Evolutionary conservation across 169 alveolate species (phyloP).

Genomic region (Eimeria necatrix): DNA sequence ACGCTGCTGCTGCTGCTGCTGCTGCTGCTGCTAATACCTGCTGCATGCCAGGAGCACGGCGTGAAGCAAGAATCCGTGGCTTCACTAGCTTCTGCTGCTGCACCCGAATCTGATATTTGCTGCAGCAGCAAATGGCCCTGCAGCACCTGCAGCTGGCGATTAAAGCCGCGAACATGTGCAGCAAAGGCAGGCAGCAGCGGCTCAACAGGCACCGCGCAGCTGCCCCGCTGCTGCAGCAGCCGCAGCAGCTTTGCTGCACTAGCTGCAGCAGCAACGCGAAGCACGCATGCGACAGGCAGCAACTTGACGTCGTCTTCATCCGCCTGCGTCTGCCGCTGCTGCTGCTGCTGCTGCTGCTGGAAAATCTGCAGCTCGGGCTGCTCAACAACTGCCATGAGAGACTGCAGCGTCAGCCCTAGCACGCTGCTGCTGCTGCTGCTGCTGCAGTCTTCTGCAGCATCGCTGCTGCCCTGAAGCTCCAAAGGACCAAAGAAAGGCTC

Average conservation of each 20-base stretch:
- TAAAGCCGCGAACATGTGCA: not conserved
- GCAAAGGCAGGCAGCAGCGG: slow-evolving; percentile 72
- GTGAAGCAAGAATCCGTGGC: not conserved
- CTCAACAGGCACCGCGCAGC: slow-evolving; percentile 50
- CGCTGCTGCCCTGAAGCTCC: slow-evolving; percentile 19
- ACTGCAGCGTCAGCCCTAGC: slow-evolving; percentile 44
- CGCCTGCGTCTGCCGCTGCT: not conserved
- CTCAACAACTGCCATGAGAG: slow-evolving; percentile 26
- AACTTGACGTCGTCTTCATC: not conserved
- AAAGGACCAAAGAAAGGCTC: slow-evolving; percentile 24
- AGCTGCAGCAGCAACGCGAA: slow-evolving; percentile 56
- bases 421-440: slow-evolving; percentile 73
- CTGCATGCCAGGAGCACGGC: slow-evolving; percentile 19
- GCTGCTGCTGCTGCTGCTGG: slow-evolving; percentile 56
- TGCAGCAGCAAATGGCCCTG: slow-evolving; percentile 37
- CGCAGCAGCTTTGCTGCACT: slow-evolving; percentile 57
- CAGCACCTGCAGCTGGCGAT: slow-evolving; percentile 22
- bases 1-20: slow-evolving; percentile 41
- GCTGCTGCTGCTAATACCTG: slow-evolving; percentile 34
- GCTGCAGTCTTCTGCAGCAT: not conserved
- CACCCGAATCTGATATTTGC: not conserved
- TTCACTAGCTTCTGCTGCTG: slow-evolving; percentile 25
- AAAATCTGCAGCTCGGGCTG: slow-evolving; percentile 36
- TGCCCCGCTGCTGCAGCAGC: slow-evolving; percentile 63
- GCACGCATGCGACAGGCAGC: slow-evolving; percentile 20